Base-by-base conservation (phyloP, 2,329 filamentous ascomycete species). In the Stachybotrys elegans region DNA sequence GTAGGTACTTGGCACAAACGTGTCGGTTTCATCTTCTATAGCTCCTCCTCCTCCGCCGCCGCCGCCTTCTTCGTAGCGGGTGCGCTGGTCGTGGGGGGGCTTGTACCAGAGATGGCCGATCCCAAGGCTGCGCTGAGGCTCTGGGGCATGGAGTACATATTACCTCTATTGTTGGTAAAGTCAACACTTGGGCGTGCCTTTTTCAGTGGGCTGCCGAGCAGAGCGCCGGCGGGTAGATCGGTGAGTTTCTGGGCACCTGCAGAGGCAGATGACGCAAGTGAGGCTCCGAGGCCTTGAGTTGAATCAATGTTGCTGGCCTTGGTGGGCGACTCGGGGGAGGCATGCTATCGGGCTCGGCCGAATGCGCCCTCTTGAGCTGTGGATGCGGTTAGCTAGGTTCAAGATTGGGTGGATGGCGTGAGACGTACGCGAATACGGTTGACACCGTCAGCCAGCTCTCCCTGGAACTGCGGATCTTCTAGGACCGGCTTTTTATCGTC, bases 331-430 rank as follows among this genome's bases (percentile, higher is more conserved):
- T 46, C 53, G 62, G 57, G 1, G 63, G 62, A 20, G 57, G 57
- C 29, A 56, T 55, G 56, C 71, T 73, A 17, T 85, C 71, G 11
- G 81, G 83, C 41, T 90, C 87, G 31, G 77, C 79, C 9, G 87
- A 91, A 61, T 89, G 86, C 51, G 86, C 84, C 51, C 87, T 79
- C 72, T 92, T 92, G 50, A 92, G 80, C 87, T 91, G 57, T 56
- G n/a, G n/a, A n/a, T n/a, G n/a, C n/a, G n/a, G n/a, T n/a, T n/a
- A n/a, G n/a, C n/a, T n/a, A n/a, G n/a, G n/a, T n/a, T n/a, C n/a
- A n/a, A n/a, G n/a, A n/a, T n/a, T n/a, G n/a, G n/a, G 13, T 39
- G 19, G 19, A 20, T 17, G 22, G 9, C 20, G 17, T 21, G 5
- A 14, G 35, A 64, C 79, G 58, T 73, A 89, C 88, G 66, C 83